Evolutionary conservation across 768 basidiomycete species (phyloP).

Genomic region (Pulveroboletus sp.): DNA sequence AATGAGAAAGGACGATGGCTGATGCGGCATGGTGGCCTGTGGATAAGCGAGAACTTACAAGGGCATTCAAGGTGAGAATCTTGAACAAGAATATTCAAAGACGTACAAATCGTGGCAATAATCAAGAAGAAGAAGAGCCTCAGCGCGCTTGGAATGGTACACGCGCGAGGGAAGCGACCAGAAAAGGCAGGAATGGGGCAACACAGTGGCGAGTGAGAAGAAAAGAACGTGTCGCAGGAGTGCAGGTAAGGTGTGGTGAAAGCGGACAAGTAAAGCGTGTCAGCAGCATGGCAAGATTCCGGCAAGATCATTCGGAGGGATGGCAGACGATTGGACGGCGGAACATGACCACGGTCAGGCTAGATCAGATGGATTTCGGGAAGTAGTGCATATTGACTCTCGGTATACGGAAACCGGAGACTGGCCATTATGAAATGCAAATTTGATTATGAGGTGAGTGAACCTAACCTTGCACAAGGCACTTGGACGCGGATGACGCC

Average conservation of each 20-base stretch:
- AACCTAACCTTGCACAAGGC: conserved; percentile 36
- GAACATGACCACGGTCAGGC: conserved; percentile 21
- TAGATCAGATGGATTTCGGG: conserved; percentile 29
- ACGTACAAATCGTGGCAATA: conserved; percentile 32
- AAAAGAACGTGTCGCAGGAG: conserved; percentile 61
- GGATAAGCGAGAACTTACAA: conserved; percentile 27
- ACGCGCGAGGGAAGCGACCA: conserved; percentile 42
- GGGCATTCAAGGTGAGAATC: conserved; percentile 26
- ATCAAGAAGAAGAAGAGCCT: conserved; percentile 26
- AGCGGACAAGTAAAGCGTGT: conserved; percentile 49
- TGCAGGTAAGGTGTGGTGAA: conserved; percentile 57
- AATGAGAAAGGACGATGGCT: conserved; percentile 17
- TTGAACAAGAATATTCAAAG: conserved; percentile 23
- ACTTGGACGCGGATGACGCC: conserved; percentile 31
- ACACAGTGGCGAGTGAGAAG: conserved; percentile 46
- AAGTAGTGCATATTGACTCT: conserved; percentile 26
- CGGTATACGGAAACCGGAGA: conserved; percentile 34
- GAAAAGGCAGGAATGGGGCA: conserved; percentile 58
- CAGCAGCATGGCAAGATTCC: conserved; percentile 52
- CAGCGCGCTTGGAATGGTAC: conserved; percentile 26
- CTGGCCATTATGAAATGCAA: conserved; percentile 37
- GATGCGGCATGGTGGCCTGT: conserved; percentile 10
- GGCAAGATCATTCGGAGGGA: conserved; percentile 51
- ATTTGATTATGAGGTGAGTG: conserved; percentile 41
- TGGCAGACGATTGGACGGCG: conserved; percentile 32